Conservation (phyloP, 1,139 yeast species). For the Groenewaldozyma auringiensis region DNA sequence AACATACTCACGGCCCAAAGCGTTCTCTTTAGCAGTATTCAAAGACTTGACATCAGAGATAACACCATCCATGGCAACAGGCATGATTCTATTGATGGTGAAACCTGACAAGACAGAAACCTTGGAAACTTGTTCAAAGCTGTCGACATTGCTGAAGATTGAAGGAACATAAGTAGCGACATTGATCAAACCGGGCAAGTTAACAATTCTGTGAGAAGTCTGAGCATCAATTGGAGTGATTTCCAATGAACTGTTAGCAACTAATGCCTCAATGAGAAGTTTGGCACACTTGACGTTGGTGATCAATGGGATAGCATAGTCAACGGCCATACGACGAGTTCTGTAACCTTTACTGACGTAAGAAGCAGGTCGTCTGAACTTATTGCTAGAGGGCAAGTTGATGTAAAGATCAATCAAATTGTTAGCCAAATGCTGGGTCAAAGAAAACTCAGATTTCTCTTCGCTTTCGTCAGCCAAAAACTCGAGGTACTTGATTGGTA, state of each 20-base stretch:
- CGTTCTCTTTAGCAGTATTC: constrained; percentile 43
- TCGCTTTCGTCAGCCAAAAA: constrained; percentile 58
- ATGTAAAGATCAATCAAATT: constrained; percentile 93
- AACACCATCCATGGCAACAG: constrained; percentile 58
- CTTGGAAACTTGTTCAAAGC: constrained; percentile 61
- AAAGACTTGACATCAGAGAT: constrained; percentile 60
- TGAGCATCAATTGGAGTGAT: constrained; percentile 80
- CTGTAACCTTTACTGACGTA: constrained; percentile 96
- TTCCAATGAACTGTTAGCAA: constrained; percentile 57
- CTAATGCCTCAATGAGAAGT: constrained; percentile 84
- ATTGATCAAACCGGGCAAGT: constrained; percentile 82
- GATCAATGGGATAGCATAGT: constrained; percentile 93
- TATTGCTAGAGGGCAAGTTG: constrained; percentile 92
- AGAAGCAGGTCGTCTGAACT: constrained; percentile 98
- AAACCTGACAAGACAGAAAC: constrained; percentile 79
- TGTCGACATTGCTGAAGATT: constrained; percentile 41
- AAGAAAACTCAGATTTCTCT: constrained; percentile 87
- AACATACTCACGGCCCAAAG: constrained; percentile 56
- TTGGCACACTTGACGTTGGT: constrained; percentile 98
- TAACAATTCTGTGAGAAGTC: constrained; percentile 76
- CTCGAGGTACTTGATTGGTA: constrained; percentile 93
- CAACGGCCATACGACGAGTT: constrained; percentile 99
- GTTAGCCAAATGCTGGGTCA: constrained; percentile 94
- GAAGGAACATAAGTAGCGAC: constrained; percentile 74
- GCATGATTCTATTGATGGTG: constrained; percentile 76